Percentiles rank a stretch among this genome's conserved stretches.
Conservation (phyloP, 345 rosid species). For the Eucalyptus coolabah region DNA sequence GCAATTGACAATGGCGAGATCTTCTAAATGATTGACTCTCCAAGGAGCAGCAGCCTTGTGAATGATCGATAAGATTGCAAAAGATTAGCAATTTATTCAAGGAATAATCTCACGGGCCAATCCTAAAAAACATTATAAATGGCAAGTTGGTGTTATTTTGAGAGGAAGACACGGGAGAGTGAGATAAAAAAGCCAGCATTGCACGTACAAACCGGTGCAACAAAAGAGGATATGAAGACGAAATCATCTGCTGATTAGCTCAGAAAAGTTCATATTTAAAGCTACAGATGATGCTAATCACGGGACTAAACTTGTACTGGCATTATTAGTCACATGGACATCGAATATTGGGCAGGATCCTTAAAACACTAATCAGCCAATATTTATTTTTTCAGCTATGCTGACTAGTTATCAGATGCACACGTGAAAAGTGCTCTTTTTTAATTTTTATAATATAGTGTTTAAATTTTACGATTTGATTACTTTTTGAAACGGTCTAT, state of each 20-base stretch:
- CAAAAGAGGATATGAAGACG: neutral
- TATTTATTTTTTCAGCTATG: neutral
- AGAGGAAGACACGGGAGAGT: neutral
- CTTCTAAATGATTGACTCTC: neutral
- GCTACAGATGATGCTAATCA: neutral
- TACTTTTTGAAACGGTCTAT: neutral
- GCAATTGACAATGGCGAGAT: neutral
- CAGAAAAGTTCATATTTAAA: neutral
- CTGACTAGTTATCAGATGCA: neutral
- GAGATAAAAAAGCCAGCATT: neutral
- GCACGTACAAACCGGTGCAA: neutral
- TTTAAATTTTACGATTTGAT: neutral
- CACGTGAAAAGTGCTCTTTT: neutral
- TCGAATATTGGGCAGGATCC: neutral
- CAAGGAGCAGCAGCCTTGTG: neutral
- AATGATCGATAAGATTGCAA: neutral
- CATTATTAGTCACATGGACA: neutral
- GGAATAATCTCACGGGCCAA: neutral
- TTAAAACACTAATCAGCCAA: neutral
- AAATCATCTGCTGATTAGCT: neutral
- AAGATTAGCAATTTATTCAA: neutral
- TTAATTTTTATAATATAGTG: neutral
- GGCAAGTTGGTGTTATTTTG: neutral
- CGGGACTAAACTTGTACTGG: neutral
- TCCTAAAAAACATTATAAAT: neutral